Evolutionary conservation across 768 basidiomycete genomes (phyloP).

Genomic region (Boletus vinaceobasis): DNA sequence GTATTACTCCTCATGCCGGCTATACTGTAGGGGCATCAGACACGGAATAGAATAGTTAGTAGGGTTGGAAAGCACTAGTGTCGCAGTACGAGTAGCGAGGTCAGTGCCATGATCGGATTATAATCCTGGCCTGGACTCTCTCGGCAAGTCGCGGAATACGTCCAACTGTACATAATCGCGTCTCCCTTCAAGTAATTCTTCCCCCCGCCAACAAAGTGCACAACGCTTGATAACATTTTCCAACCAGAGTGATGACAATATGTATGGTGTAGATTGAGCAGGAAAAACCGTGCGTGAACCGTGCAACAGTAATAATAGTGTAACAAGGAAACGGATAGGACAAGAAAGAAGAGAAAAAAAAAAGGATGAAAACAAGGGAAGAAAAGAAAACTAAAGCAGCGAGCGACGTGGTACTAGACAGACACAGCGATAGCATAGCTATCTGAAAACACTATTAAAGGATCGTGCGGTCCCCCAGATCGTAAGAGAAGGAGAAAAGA

Average conservation of each 20-base stretch:
- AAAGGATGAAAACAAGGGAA: neutral
- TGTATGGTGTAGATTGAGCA: constrained; percentile 28
- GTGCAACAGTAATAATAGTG: constrained; percentile 24
- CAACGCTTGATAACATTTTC: constrained; percentile 8
- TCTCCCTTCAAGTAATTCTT: too few species aligned
- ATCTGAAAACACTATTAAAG: constrained; percentile 7
- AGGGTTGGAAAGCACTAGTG: too few species aligned
- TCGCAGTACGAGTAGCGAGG: too few species aligned
- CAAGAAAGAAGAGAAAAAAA: neutral
- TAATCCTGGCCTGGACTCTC: too few species aligned
- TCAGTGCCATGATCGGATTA: too few species aligned
- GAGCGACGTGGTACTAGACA: neutral
- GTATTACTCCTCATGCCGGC: too few species aligned
- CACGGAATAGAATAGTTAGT: too few species aligned
- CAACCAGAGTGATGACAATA: constrained; percentile 17
- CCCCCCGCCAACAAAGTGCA: neutral
- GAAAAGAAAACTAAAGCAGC: neutral
- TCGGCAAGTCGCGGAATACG: too few species aligned
- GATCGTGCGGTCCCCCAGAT: neutral
- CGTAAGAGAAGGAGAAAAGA: neutral
- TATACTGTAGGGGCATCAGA: too few species aligned
- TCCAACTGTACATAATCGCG: too few species aligned
- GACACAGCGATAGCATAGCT: constrained; percentile 8
- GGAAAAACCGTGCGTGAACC: constrained; percentile 15
- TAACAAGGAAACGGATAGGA: constrained; percentile 8